Percentiles rank a stretch among this genome's conserved stretches.
These are phyloP conservation scores for Metarhizium sp. DNA, from an alignment of 2,329 filamentous ascomycete genomes.

Conservation along the genomic window DNA sequence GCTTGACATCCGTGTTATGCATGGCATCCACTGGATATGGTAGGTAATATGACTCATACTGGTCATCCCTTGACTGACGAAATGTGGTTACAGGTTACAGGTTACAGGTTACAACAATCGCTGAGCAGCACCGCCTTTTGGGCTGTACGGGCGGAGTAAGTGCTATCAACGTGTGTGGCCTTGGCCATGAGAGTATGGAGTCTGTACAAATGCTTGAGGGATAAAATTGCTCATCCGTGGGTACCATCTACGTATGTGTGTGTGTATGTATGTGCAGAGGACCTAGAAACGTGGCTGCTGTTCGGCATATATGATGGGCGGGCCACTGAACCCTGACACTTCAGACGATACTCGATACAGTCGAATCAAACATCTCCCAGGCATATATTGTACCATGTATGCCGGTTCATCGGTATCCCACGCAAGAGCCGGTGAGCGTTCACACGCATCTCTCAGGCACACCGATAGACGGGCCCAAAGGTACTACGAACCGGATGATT, in stretches of 20 bases:
- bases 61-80: not conserved
- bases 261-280: too few relatives aligned
- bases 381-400: not conserved
- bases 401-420: not conserved
- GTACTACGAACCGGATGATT: not conserved
- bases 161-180: not conserved
- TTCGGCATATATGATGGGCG: too few relatives aligned
- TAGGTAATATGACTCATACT: not conserved
- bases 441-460: not conserved
- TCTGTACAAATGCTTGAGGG: too few relatives aligned
- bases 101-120: too few relatives aligned
- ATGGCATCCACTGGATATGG: not conserved
- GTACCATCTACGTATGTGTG: too few relatives aligned
- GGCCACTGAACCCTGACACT: too few relatives aligned
- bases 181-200: not conserved
- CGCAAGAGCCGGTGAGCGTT: not conserved
- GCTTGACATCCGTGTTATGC: too few relatives aligned
- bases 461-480: not conserved
- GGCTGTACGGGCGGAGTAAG: not conserved
- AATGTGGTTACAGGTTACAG: not conserved
- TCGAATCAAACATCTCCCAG: not conserved
- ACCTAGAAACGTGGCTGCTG: too few relatives aligned
- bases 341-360: too few relatives aligned
- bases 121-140: not conserved
- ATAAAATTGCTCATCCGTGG: too few relatives aligned